phyloP scores from a whole-genome alignment of 148 eudicot species.

The Chenopodium quinoa region DNA sequence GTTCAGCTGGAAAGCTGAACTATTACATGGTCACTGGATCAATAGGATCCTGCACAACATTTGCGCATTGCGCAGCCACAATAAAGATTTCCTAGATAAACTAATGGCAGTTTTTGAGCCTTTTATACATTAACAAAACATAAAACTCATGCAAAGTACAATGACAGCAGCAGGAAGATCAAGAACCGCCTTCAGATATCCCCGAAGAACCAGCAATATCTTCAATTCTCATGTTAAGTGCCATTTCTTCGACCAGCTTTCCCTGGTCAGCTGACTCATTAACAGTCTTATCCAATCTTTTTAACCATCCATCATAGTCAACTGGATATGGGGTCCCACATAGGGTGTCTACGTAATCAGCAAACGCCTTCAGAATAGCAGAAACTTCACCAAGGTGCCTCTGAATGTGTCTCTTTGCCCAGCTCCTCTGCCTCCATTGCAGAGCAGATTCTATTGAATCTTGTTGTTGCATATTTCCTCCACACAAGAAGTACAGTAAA shows the following conservation, averaged over 20 bases:
- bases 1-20: constrained; percentile 15
- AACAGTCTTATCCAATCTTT: constrained; percentile 51
- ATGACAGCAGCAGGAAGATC: constrained; percentile 6
- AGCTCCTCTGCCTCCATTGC: constrained; percentile 63
- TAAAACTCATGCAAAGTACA: constrained; percentile 5
- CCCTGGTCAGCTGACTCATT: constrained; percentile 54
- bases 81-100: constrained; percentile 16
- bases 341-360: constrained; percentile 72
- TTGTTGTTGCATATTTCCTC: constrained; percentile 58
- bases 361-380: constrained; percentile 70
- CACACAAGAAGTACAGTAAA: constrained; percentile 52
- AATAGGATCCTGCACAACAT: constrained; percentile 28
- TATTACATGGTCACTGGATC: constrained; percentile 18
- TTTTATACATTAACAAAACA: constrained; percentile 8
- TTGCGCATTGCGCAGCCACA: constrained; percentile 20
- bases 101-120: constrained; percentile 13
- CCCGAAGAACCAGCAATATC: constrained; percentile 69
- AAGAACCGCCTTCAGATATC: constrained; percentile 42
- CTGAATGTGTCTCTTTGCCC: constrained; percentile 69
- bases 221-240: constrained; percentile 36
- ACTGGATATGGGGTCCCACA: constrained; percentile 76
- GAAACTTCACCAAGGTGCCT: constrained; percentile 68
- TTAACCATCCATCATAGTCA: constrained; percentile 77
- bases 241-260: constrained; percentile 43
- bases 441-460: constrained; percentile 82